Percentiles rank a stretch among this genome's conserved stretches.
Conservation (phyloP, 441 rosid species). For the Melastoma candidum region DNA sequence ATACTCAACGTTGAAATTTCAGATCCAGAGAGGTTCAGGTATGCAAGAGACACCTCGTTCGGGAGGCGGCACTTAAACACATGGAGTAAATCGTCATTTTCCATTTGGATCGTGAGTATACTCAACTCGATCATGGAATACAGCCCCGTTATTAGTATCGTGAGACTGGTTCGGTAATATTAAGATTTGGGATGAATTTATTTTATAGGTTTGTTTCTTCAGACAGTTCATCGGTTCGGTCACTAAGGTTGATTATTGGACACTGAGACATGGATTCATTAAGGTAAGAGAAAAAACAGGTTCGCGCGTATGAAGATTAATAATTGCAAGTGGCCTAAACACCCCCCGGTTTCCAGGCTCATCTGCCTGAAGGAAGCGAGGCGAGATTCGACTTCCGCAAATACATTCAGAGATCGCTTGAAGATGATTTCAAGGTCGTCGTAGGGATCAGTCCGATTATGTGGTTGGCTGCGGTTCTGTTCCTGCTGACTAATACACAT, state of each 20-base stretch:
- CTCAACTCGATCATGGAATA: background rate
- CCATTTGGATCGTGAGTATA: slow-evolving; percentile 9
- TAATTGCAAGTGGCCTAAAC: background rate
- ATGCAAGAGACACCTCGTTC: slow-evolving; percentile 2
- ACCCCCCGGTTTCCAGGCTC: background rate
- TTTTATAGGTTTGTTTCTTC: slow-evolving; percentile 7
- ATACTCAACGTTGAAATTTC: background rate
- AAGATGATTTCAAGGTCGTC: background rate
- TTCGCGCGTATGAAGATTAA: no score
- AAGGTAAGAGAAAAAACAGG: slow-evolving; percentile 1
- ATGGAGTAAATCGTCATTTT: background rate
- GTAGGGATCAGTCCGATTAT: slow-evolving; percentile 6
- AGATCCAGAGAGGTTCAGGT: slow-evolving; percentile 10
- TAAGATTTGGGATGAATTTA: no score
- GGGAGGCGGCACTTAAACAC: slow-evolving; percentile 5
- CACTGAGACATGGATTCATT: slow-evolving; percentile 8
- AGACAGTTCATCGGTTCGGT: slow-evolving; percentile 8
- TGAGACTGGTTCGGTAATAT: background rate
- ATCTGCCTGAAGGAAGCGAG: slow-evolving; percentile 5
- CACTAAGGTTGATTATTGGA: slow-evolving; percentile 4
- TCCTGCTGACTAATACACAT: slow-evolving; percentile 8
- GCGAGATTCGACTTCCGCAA: slow-evolving; percentile 3
- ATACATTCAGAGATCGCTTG: slow-evolving; percentile 6
- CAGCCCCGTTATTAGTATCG: slow-evolving; percentile 1
- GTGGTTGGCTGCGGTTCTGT: slow-evolving; percentile 4